Evolutionary conservation across 2,329 filamentous ascomycete genomes (phyloP).

Genomic region (Metarhizium sp.): DNA sequence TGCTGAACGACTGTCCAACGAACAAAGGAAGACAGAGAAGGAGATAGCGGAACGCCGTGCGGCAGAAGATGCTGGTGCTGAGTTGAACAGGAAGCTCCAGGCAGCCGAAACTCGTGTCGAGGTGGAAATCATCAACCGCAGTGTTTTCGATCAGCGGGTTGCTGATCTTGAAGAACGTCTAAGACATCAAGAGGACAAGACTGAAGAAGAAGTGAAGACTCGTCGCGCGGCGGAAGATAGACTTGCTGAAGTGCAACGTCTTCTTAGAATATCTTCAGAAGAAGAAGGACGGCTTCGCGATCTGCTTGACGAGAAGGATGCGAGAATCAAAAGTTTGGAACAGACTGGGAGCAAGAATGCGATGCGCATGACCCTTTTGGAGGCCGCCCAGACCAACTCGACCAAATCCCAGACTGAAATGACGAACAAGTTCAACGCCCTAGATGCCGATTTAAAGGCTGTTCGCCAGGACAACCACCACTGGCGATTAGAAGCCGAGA

Average conservation of each 20-base stretch:
- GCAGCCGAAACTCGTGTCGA: constrained; percentile 49
- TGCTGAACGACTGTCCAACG: constrained; percentile 43
- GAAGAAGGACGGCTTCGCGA: constrained; percentile 61
- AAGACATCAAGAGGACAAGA: constrained; percentile 50
- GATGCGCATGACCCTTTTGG: constrained; percentile 57
- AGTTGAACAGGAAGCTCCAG: constrained; percentile 45
- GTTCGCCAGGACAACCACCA: constrained; percentile 48
- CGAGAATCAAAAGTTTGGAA: constrained; percentile 52
- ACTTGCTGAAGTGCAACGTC: constrained; percentile 61
- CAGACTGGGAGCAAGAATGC: constrained; percentile 42
- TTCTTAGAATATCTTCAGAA: constrained; percentile 60
- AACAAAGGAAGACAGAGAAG: constrained; percentile 38
- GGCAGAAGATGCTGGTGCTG: constrained; percentile 43
- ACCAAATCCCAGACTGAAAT: constrained; percentile 46
- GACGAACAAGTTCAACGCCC: constrained; percentile 41
- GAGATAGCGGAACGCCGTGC: constrained; percentile 39
- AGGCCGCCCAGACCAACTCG: constrained; percentile 52
- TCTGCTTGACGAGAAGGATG: constrained; percentile 59
- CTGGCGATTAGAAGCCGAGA: constrained; percentile 54
- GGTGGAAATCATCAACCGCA: constrained; percentile 52
- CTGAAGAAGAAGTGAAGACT: constrained; percentile 52
- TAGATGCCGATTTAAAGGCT: constrained; percentile 46
- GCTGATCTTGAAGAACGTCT: constrained; percentile 62
- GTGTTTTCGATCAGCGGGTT: constrained; percentile 50
- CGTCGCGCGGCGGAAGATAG: constrained; percentile 64